Base-by-base conservation (phyloP, 495 filamentous ascomycete species). In the Aspergillus cristatus region DNA sequence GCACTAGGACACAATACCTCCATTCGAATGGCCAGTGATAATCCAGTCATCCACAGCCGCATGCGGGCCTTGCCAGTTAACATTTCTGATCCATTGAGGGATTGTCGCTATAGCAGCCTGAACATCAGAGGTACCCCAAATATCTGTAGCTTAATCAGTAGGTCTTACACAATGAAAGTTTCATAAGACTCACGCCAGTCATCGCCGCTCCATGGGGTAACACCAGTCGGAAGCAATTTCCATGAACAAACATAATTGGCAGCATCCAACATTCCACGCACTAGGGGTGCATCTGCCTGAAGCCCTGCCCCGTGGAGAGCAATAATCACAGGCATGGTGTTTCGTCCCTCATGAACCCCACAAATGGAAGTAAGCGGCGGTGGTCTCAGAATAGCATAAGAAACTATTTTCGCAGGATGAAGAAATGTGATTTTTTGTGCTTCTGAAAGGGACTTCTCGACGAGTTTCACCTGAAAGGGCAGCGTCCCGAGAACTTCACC, bases 201-300 rank as follows among this genome's bases (percentile, higher is more conserved):
- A 52, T 79, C 75, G 26, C 70, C 68, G 46, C 71, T 74, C 76
- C 76, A 80, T 12, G 74, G 56, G 15, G 75, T 79, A 14, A 72
- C 70, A 25, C 76, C 76, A 7, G 63, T 72, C 14, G 76, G 75
- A 42, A 78, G 66, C n/a, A 79, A 38, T 18, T 69, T 47, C 74
- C 73, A 80, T 3, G 73, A 62, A 42, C 67, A 72, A 22, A 77
- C 49, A 37, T 77, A 66, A 5, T 70, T 60, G 2, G 71, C 55
- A 22, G 51, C 48, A 48, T 75, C 63, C 22, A 79, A 51, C 35
- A 67, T 59, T 32, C 69, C 53, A 32, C 68, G 58, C 6, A 67
- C 64, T 35, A 63, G 42, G 3, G 57, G 43, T 34, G 53, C 66
- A 39, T 74, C 65, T 12, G 69, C 71, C 37, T 78, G 71, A 12